Evolutionary conservation across 2,329 filamentous ascomycete genomes (phyloP).

Genomic region (Aschersonia sp.): DNA sequence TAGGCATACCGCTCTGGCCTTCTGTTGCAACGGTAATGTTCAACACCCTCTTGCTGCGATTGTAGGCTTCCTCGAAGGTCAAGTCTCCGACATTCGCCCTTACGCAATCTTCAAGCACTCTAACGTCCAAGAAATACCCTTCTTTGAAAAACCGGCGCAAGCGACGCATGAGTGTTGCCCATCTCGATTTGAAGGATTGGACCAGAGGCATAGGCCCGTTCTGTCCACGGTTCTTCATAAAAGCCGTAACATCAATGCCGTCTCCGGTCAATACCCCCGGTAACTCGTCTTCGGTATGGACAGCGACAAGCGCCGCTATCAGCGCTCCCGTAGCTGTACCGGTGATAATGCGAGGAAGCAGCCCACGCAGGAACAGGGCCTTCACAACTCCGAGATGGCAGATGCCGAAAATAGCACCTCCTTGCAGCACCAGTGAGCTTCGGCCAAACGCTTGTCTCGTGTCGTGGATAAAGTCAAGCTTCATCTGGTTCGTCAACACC

Average conservation of each 20-base stretch:
- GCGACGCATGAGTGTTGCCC: conserved; percentile 50
- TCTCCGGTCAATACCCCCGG: conserved; percentile 62
- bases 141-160: conserved; percentile 55
- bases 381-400: conserved; percentile 87
- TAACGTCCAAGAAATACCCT: conserved; percentile 73
- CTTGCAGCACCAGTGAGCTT: conserved; percentile 74
- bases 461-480: conserved; percentile 76
- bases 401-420: conserved; percentile 80
- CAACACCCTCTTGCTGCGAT: conserved; percentile 68
- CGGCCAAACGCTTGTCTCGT: conserved; percentile 79
- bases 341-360: conserved; percentile 80
- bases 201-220: conserved; percentile 16
- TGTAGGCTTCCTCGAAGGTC: conserved; percentile 87
- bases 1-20: conserved; percentile 61
- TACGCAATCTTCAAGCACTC: conserved; percentile 71
- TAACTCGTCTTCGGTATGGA: conserved; percentile 77
- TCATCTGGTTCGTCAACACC: conserved; percentile 54
- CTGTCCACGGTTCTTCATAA: conserved; percentile 29
- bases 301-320: conserved; percentile 75
- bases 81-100: conserved; percentile 74
- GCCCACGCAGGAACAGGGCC: conserved; percentile 62
- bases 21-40: conserved; percentile 83
- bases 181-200: conserved; percentile 26
- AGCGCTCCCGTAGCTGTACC: conserved; percentile 83
- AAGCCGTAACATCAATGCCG: conserved; percentile 70